These are phyloP conservation scores for Cyclanthera cordifolia DNA, from an alignment of 306 rosid genomes.

Conservation along the genomic window DNA sequence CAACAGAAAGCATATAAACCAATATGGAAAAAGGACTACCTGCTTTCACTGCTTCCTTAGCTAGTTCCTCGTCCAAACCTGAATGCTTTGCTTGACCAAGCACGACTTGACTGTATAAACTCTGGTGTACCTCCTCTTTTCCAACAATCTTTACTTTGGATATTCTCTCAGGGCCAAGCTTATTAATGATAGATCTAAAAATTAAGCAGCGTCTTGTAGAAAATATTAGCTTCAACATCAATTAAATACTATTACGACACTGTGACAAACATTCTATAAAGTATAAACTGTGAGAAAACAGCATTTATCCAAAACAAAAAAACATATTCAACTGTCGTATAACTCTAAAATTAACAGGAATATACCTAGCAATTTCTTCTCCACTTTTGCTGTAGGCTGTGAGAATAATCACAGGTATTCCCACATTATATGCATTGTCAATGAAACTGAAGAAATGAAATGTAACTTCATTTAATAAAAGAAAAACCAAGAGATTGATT, in stretches of 20 bases:
- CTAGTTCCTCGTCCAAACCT: conserved; percentile 60
- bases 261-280: background rate
- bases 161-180: conserved; percentile 65
- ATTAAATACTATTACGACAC: background rate
- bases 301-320: background rate
- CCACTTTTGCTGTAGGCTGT: conserved; percentile 66
- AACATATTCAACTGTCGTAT: conserved; percentile 5
- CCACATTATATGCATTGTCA: conserved; percentile 56
- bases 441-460: conserved; percentile 50
- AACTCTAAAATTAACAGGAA: conserved; percentile 17
- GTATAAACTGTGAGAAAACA: background rate
- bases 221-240: background rate
- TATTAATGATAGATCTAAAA: conserved; percentile 50
- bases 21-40: conserved; percentile 35
- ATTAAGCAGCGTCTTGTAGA: background rate
- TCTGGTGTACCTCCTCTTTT: conserved; percentile 59
- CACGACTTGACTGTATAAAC: conserved; percentile 55
- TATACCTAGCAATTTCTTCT: conserved; percentile 56
- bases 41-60: conserved; percentile 66
- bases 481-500: background rate
- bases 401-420: conserved; percentile 57
- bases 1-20: conserved; percentile 11
- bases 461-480: background rate
- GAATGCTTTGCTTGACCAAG: conserved; percentile 34
- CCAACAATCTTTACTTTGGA: conserved; percentile 54